Percentiles rank a stretch among this genome's conserved stretches.
Conservation (phyloP, 371 early-diverging fungal species). For the Circinella umbellata region DNA sequence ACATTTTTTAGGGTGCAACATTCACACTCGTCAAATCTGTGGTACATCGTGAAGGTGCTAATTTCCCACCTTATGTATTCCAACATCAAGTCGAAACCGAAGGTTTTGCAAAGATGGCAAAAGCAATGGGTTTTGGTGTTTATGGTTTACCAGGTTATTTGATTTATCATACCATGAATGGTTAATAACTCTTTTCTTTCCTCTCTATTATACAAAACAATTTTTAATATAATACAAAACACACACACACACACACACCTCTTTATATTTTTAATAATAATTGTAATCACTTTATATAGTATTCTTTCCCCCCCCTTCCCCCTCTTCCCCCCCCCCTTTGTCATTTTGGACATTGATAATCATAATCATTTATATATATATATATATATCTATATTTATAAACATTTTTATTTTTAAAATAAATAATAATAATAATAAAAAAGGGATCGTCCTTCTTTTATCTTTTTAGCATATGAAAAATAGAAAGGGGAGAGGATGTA, state of each 20-base stretch:
- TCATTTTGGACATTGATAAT: too few relatives aligned
- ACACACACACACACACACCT: neutral
- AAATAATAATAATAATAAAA: too few relatives aligned
- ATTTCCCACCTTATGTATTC: constrained; percentile 48
- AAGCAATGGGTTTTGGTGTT: constrained; percentile 65
- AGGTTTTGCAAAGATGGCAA: constrained; percentile 80
- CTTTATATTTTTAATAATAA: neutral
- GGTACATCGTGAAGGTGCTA: constrained; percentile 71
- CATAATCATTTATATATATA: too few relatives aligned
- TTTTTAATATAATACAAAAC: neutral
- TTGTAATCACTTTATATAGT: neutral
- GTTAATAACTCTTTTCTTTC: neutral
- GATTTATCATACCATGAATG: constrained; percentile 51
- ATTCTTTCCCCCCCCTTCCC: too few relatives aligned
- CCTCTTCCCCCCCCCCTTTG: too few relatives aligned
- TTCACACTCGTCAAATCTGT: constrained; percentile 63
- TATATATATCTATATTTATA: too few relatives aligned
- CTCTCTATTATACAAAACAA: neutral
- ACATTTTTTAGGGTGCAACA: constrained; percentile 38
- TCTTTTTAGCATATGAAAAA: too few relatives aligned
- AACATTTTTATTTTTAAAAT: too few relatives aligned
- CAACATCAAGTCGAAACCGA: constrained; percentile 72
- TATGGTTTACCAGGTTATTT: constrained; percentile 63
- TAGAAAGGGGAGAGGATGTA: too few relatives aligned
- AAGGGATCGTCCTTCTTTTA: too few relatives aligned